Evolutionary conservation across 192 early-diverging fungal species (phyloP), one percentile per base, ranked within the genome.

Genomic region (Coemansia reversa): DNA sequence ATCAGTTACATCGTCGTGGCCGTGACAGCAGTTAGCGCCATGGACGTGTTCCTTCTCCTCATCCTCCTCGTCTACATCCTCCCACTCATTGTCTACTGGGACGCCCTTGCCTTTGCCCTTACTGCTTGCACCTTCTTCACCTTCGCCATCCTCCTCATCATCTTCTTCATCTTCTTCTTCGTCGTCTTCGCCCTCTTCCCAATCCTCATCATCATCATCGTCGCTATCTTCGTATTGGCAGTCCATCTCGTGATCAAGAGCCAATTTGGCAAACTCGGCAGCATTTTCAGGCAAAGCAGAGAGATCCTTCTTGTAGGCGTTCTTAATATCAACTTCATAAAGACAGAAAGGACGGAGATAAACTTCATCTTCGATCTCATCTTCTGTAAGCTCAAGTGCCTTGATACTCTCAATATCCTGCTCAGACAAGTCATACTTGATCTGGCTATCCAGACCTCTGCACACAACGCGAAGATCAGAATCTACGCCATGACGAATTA

Each of bases 201-300:
- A 65, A 22, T 67, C 66, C 29, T 33, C 56, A n/a, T 60, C 63
- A 22, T 67, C 79, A 28, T 82, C 79, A 27, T 82, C 79, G 7
- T 75, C 73, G 2, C 66, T 67, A 32, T 82, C 67, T 54, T 82
- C 79, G 54, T 76, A 76, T 30, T 58, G 58, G 55, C 66, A 72
- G 70, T 76, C 74, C 74, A 82, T 76, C 70, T 82, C 79, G 57
- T 82, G 74, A 52, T 82, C 67, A 8, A 82, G 70, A 3, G 79
- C 74, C 60, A 82, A 50, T 67, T 76, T 72, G 53, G 74, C 74
- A 74, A 82, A 82, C 18, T 63, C 71, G 2, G 55, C 30, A 3
- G 79, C 50, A 52, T 60, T 52, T 62, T 82, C 79, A 5, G 79
- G 79, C 35, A 82, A 75, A 27, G 60, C 70, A 7, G 29, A 19